These are phyloP conservation scores for Lithospermum erythrorhizon DNA, from an alignment of 257 asterid species.

Conservation along the genomic window DNA sequence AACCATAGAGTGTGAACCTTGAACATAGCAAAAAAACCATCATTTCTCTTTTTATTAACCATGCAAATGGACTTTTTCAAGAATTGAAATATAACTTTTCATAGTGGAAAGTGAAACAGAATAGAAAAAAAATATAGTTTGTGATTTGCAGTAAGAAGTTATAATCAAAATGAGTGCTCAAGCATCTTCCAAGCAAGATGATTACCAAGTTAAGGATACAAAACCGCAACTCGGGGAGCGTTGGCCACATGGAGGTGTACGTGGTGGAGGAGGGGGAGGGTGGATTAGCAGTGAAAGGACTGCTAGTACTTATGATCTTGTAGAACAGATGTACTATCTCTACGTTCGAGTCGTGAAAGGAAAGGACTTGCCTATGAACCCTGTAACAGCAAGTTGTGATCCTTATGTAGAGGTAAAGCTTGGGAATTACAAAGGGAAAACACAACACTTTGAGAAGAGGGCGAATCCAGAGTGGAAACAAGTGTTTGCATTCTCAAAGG, in stretches of 20 bases:
- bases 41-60: no score
- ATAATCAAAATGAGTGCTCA: background rate
- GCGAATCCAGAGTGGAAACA: constrained; percentile 11
- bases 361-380: constrained; percentile 9
- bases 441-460: constrained; percentile 10
- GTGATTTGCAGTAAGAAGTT: no score
- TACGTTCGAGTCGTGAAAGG: constrained; percentile 11
- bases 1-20: no score
- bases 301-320: constrained; percentile 12
- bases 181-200: constrained; percentile 5
- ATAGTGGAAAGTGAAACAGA: no score
- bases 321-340: constrained; percentile 9
- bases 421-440: constrained; percentile 12
- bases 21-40: no score
- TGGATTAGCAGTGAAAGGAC: constrained; percentile 9
- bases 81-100: no score
- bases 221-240: constrained; percentile 12
- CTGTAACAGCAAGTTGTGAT: constrained; percentile 8
- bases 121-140: no score
- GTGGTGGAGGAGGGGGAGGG: constrained; percentile 10
- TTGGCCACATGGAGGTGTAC: constrained; percentile 14
- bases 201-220: constrained; percentile 11
- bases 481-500: constrained; percentile 12
- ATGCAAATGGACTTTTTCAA: no score
- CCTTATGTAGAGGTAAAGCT: constrained; percentile 12